These are phyloP conservation scores for Aspergillus sp. DNA, from an alignment of 2,329 filamentous ascomycete species.

Conservation along the genomic window DNA sequence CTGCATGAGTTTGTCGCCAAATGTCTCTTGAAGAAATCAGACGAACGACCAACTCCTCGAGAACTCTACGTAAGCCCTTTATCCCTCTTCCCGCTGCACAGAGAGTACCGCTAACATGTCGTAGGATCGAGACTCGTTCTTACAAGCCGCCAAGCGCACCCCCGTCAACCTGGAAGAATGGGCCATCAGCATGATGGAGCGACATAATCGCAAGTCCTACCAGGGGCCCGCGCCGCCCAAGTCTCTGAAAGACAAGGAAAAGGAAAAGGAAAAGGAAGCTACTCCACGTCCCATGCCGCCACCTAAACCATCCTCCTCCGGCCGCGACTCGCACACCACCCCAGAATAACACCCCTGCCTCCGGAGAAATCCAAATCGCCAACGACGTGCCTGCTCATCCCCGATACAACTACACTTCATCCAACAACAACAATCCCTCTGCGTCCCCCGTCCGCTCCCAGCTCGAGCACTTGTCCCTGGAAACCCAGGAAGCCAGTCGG, in stretches of 20 bases:
- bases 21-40: slow-evolving; percentile 83
- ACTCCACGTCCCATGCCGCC: slow-evolving; percentile 28
- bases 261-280: slow-evolving; percentile 3
- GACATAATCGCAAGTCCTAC: slow-evolving; percentile 91
- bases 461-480: slow-evolving; percentile 38
- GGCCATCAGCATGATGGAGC: slow-evolving; percentile 89
- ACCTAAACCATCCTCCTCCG: slow-evolving; percentile 14
- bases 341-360: slow-evolving; percentile 50
- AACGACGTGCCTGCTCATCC: slow-evolving; percentile 21
- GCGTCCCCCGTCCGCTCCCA: slow-evolving; percentile 24
- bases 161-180: slow-evolving; percentile 89
- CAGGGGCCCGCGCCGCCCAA: slow-evolving; percentile 73
- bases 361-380: slow-evolving; percentile 61
- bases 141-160: slow-evolving; percentile 92
- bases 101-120: not conserved
- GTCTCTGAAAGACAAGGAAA: slow-evolving; percentile 52
- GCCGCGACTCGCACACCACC: slow-evolving; percentile 12
- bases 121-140: slow-evolving; percentile 84
- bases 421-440: slow-evolving; percentile 9
- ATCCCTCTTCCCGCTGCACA: too few species aligned
- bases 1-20: slow-evolving; percentile 96
- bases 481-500: slow-evolving; percentile 29
- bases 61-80: slow-evolving; percentile 69
- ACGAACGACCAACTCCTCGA: slow-evolving; percentile 81
- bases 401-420: slow-evolving; percentile 13